Evolutionary conservation across 306 rosid species (phyloP), one percentile per base, ranked within the genome.

Genomic region (Sicyos baderoa): DNA sequence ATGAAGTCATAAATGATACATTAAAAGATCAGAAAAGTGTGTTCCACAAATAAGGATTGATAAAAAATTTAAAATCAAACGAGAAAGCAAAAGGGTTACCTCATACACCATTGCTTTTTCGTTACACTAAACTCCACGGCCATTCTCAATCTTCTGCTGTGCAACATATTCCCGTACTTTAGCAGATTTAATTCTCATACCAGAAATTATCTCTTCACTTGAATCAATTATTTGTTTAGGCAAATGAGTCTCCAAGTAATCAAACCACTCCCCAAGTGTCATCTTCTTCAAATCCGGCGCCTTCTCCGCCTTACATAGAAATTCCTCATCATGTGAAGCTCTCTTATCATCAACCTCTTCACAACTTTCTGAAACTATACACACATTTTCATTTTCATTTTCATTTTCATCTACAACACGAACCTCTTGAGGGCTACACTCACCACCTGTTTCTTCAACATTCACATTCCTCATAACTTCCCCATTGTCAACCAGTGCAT

Each of bases 251-350:
- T 88, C 94, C 84, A 86, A 67, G 70, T 76, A 88, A 80, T 82
- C 87, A 68, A 91, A 84, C 96, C 96, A 91, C 77, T 91, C 85
- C 50, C 81, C 95, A 6, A 88, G 81, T 16, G 80, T 85, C 80
- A 87, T 77, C 78, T 81, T 89, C 77, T 76, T 82, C 85, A 87
- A 75, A 83, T 88, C 86, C 18, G 75, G 78, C 77, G 72, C 72
- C 61, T 67, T 71, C 42, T 21, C 80, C 42, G 63, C 58, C 49
- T 42, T 71, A 52, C 47, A 56, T 19, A 9, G 50, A 7, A 54
- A 60, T 47, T 67, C 79, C 68, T 62, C 68, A 23, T 27, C 72
- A 68, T 61, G 72, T 70, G 65, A 70, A 37, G 27, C 50, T 21
- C 54, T 64, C 73, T 57, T 75, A 57, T 48, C 72, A 42, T 64